Evolutionary conservation across 495 filamentous ascomycete species (phyloP).

Genomic region (Parathielavia hyrcaniae): DNA sequence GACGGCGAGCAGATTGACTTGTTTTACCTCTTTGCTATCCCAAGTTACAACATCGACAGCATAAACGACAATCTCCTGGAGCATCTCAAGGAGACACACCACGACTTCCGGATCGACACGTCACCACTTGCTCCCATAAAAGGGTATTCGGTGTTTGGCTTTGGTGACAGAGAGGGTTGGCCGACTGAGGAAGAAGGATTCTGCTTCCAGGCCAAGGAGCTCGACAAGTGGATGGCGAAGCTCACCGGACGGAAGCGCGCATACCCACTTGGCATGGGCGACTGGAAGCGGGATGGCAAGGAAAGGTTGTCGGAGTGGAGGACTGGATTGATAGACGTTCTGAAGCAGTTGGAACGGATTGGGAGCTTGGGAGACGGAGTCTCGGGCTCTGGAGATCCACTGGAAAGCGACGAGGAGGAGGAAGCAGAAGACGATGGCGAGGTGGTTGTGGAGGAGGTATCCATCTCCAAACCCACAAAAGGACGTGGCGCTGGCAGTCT

Average conservation of each 20-base stretch:
- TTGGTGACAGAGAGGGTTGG: slow-evolving; percentile 88
- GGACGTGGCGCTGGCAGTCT: slow-evolving; percentile 42
- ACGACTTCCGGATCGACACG: slow-evolving; percentile 94
- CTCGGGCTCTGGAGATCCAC: slow-evolving; percentile 68
- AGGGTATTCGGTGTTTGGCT: slow-evolving; percentile 89
- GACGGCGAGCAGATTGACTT: slow-evolving; percentile 43
- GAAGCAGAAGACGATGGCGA: slow-evolving; percentile 53
- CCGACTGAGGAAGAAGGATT: slow-evolving; percentile 83
- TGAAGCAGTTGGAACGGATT: slow-evolving; percentile 54
- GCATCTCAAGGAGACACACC: slow-evolving; percentile 82
- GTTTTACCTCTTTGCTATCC: slow-evolving; percentile 77
- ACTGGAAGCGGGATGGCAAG: slow-evolving; percentile 66
- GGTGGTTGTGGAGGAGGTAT: slow-evolving; percentile 42
- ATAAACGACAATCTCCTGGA: slow-evolving; percentile 73
- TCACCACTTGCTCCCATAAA: slow-evolving; percentile 67
- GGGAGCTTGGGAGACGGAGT: slow-evolving; percentile 74
- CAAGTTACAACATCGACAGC: slow-evolving; percentile 89
- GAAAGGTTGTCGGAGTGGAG: slow-evolving; percentile 69
- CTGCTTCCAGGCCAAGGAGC: slow-evolving; percentile 79
- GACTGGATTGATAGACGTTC: slow-evolving; percentile 61
- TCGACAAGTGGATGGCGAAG: slow-evolving; percentile 94
- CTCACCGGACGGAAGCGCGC: slow-evolving; percentile 71
- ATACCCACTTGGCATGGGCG: slow-evolving; percentile 81
- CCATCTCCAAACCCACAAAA: slow-evolving; percentile 32
- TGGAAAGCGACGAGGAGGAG: slow-evolving; percentile 76